Base-by-base conservation (phyloP, 2,329 filamentous ascomycete genomes). In the Parascedosporium putredinis region DNA sequence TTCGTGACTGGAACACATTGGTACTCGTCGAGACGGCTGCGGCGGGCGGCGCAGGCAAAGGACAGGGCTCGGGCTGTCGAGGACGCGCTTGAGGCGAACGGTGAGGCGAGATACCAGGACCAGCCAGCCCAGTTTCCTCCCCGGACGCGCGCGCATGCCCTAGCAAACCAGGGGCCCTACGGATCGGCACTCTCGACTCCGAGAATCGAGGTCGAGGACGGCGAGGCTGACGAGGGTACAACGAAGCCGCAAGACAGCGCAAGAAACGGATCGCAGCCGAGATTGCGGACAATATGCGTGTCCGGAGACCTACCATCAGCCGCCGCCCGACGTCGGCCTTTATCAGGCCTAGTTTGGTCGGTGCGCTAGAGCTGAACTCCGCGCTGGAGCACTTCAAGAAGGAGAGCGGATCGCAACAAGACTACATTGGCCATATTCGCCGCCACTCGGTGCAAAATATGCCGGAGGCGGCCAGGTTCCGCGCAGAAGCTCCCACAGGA, bases 301-400 rank as follows among this genome's bases (percentile, higher is more conserved):
- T 97, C 24, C 82, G 81, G 56, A 79, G 88, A 20, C 80, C 86
- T 1, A 70, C 72, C 27, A 74, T 79, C 44, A 75, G 75, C 42
- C 77, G 81, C 54, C 80, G 84, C 56, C 84, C 83, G 55, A 88
- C 88, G 2, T 77, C 90, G 53, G 91, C 83, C 5, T 86, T 89
- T 0, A 96, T 98, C 54, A 78, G 93, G 40, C 91, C 93, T 1
- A 97, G 93, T 70, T 71, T 98, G 44, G 84, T 98, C 3, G 93
- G 93, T 40, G 93, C 88, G 7, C 72, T 98, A 51, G 93, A 98
- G 66, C 98, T 98, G 58, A 79, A 90, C 57, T 91, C 91, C 2
- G 84, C 95, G 3, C 71, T 98, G 43, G 84, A 87, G n/a, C 89
- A 89, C 2, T 68, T 98, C 51, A 83, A 94, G 59, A 86, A 83